Percentiles rank a stretch among this genome's conserved stretches.
These are phyloP conservation scores for Xylaria venustula DNA, from an alignment of 495 filamentous ascomycete species.

Conservation along the genomic window DNA sequence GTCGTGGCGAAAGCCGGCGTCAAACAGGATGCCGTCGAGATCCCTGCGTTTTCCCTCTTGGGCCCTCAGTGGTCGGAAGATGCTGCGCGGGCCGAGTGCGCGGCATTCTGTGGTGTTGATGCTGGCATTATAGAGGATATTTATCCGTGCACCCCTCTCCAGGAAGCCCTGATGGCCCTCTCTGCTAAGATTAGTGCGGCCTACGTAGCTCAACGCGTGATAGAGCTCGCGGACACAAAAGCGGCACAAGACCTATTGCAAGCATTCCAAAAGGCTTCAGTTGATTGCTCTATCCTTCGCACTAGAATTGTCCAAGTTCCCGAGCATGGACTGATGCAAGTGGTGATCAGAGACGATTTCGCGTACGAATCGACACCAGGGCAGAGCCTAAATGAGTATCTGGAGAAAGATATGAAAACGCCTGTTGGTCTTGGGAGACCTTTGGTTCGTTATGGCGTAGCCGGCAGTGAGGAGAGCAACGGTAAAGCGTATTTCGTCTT, in stretches of 20 bases:
- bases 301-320: constrained; percentile 58
- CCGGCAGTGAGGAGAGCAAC: constrained; percentile 35
- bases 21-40: constrained; percentile 7
- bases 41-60: constrained; percentile 34
- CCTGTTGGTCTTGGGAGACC: constrained; percentile 54
- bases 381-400: constrained; percentile 44
- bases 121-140: constrained; percentile 52
- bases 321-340: constrained; percentile 56
- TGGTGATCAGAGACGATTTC: constrained; percentile 50
- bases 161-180: constrained; percentile 66
- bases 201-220: constrained; percentile 55
- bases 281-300: constrained; percentile 53
- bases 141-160: constrained; percentile 69
- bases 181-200: constrained; percentile 56
- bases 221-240: constrained; percentile 32
- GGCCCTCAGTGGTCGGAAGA: constrained; percentile 24
- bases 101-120: constrained; percentile 28
- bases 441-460: constrained; percentile 54
- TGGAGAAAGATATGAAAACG: constrained; percentile 41
- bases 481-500: constrained; percentile 50
- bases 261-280: constrained; percentile 50
- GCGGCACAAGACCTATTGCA: constrained; percentile 39
- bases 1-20: constrained; percentile 19
- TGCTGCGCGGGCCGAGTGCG: constrained; percentile 24
- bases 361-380: constrained; percentile 46